Base-by-base conservation (phyloP, 306 rosid species). In the Erythrophleum fordii region DNA sequence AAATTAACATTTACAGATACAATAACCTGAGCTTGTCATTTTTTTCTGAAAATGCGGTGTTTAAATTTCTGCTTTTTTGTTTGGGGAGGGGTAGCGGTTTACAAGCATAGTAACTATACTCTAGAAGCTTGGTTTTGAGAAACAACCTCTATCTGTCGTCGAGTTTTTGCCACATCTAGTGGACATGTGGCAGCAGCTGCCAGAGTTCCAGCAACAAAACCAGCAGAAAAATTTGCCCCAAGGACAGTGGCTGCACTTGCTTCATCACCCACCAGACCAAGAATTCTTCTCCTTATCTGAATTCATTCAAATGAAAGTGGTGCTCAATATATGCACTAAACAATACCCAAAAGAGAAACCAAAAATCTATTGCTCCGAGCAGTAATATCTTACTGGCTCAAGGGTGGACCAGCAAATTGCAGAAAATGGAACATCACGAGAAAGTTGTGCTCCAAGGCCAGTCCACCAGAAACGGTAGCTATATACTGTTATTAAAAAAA, bases 401-500 rank as follows among this genome's bases (percentile, higher is more conserved):
- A 95, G 98, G 67, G 94, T 90, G 51, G 97, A 80, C 99, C 99
- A 95, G 89, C 98, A 95, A 83, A 95, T 89, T 58, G 96, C 98
- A 85, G 99, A 95, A 82, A 85, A 95, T 51, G 99, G 99, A 85
- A 91, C 97, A 83, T 95, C 99, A 31, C 99, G 92, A 79, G 91
- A 83, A 77, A 95, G 93, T 81, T 93, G 98, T 42, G 98, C 98
- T 46, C 99, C 99, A n/a, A 95, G 94, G 81, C 99, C 99, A 64
- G 98, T 91, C 99, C 99, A 95, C 89, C 90, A 90, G 76, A 83
- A 35, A 14, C 96, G 93, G 72, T 85, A 95, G 78, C 72, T 83
- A 80, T 86, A 90, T 4, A 95, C 98, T 91, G 86, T 80, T 35
- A 72, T n/a, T n/a, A 65, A 67, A 70, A 77, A 23, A 66, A 65